Evolutionary conservation across 768 basidiomycete species (phyloP).

Genomic region (Rhizopogon vinicolor): DNA sequence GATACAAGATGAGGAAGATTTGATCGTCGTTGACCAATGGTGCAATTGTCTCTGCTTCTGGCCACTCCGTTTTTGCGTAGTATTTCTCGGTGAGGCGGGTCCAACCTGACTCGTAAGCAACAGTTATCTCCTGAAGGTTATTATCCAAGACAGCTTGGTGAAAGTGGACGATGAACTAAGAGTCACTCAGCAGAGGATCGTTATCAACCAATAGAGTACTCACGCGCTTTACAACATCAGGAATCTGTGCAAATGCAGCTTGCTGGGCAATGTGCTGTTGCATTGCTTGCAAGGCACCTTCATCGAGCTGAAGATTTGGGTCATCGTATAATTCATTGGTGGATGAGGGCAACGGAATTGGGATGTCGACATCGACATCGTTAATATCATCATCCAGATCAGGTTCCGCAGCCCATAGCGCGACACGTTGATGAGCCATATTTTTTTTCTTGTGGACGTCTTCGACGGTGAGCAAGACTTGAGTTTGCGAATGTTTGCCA

Average conservation of each 20-base stretch:
- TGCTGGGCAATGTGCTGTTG: conserved; percentile 86
- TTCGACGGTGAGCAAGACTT: conserved; percentile 4
- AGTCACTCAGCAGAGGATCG: not conserved
- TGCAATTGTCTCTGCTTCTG: conserved; percentile 92
- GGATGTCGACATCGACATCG: conserved; percentile 55
- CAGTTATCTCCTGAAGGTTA: conserved; percentile 86
- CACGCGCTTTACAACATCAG: conserved; percentile 86
- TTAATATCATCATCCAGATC: conserved; percentile 75
- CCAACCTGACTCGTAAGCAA: conserved; percentile 97
- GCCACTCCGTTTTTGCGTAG: conserved; percentile 94
- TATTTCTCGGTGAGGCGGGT: conserved; percentile 95
- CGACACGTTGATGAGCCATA: conserved; percentile 61
- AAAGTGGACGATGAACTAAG: conserved; percentile 90
- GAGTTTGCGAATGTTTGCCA: conserved; percentile 1
- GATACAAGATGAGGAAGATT: conserved; percentile 94
- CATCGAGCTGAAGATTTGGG: conserved; percentile 59
- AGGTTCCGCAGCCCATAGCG: conserved; percentile 73
- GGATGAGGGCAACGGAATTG: conserved; percentile 20
- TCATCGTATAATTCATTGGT: conserved; percentile 27
- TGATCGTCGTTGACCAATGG: conserved; percentile 94
- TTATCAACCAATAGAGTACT: conserved; percentile 20
- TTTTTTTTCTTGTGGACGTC: conserved; percentile 1
- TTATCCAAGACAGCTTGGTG: conserved; percentile 90
- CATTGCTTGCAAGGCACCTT: conserved; percentile 62
- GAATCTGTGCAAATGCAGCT: conserved; percentile 76